phyloP scores from a whole-genome alignment of 139 green algal species.

The Chlorella sp. region DNA sequence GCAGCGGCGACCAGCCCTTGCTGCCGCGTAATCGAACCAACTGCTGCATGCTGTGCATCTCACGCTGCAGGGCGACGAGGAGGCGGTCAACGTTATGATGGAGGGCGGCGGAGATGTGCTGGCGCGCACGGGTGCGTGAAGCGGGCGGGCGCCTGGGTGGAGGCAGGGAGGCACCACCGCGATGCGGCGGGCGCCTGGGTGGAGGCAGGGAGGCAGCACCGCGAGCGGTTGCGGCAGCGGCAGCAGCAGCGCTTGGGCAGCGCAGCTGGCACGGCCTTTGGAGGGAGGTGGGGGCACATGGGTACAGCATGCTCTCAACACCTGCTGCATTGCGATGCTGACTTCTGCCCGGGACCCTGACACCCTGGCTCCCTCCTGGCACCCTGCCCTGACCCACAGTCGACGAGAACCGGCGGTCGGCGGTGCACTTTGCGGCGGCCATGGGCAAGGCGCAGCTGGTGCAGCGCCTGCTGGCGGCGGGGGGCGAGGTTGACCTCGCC shows the following conservation, averaged over 20 bases:
- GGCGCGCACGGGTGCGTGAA: slow-evolving; percentile 21
- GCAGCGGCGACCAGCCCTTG: too few species aligned
- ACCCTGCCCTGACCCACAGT: slow-evolving; percentile 30
- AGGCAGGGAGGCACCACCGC: too few species aligned
- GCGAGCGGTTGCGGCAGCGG: too few species aligned
- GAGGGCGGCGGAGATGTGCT: slow-evolving; percentile 62
- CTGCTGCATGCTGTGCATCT: background rate
- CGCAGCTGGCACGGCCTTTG: too few species aligned
- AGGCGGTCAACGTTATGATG: slow-evolving; percentile 68
- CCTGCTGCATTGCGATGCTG: background rate
- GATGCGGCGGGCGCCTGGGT: background rate
- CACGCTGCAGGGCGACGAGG: slow-evolving; percentile 67
- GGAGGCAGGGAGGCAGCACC: too few species aligned
- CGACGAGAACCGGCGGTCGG: slow-evolving; percentile 81
- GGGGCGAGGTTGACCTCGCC: slow-evolving; percentile 76
- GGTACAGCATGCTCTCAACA: background rate
- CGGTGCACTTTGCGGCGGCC: slow-evolving; percentile 84
- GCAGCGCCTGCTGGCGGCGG: slow-evolving; percentile 67
- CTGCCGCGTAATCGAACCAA: too few species aligned
- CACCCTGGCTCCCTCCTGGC: background rate
- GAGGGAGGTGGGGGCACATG: too few species aligned
- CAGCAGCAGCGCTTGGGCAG: too few species aligned
- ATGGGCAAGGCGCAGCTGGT: slow-evolving; percentile 66
- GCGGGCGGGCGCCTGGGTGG: too few species aligned
- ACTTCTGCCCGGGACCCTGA: background rate